These are phyloP conservation scores for Dictyostelium brefeldianum DNA, from an alignment of 78 protist genomes.

Conservation along the genomic window DNA sequence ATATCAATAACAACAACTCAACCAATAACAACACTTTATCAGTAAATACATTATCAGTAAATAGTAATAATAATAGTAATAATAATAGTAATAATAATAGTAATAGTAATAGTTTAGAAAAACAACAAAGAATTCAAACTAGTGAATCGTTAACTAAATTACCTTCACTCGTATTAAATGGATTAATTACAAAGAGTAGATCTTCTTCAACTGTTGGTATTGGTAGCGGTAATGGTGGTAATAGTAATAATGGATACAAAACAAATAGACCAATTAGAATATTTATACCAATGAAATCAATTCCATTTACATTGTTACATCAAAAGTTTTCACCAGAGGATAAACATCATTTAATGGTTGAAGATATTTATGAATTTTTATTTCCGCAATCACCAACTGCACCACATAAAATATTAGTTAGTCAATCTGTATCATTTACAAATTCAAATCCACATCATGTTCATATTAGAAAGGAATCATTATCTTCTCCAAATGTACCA, in stretches of 20 bases:
- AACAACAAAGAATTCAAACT: neutral
- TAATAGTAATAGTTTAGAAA: slow-evolving; percentile 1
- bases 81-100: neutral
- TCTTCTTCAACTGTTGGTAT: slow-evolving; percentile 12
- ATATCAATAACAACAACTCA: neutral
- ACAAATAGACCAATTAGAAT: slow-evolving; percentile 7
- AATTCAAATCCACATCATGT: neutral
- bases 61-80: neutral
- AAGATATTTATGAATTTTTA: slow-evolving; percentile 39
- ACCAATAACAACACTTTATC: neutral
- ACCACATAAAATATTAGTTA: neutral
- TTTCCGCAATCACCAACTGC: slow-evolving; percentile 38
- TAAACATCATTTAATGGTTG: slow-evolving; percentile 14
- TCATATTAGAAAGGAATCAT: neutral
- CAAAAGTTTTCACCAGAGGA: slow-evolving; percentile 65
- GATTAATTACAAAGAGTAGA: neutral
- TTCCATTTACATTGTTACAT: slow-evolving; percentile 44
- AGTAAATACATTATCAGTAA: neutral
- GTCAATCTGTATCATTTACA: neutral
- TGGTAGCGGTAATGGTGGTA: neutral
- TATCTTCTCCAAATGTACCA: neutral
- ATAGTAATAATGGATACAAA: neutral
- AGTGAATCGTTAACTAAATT: slow-evolving; percentile 10
- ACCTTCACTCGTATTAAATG: slow-evolving; percentile 31
- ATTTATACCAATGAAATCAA: slow-evolving; percentile 18